These are phyloP conservation scores for Didymella pinodella DNA, from an alignment of 2,329 filamentous ascomycete genomes.

Conservation along the genomic window DNA sequence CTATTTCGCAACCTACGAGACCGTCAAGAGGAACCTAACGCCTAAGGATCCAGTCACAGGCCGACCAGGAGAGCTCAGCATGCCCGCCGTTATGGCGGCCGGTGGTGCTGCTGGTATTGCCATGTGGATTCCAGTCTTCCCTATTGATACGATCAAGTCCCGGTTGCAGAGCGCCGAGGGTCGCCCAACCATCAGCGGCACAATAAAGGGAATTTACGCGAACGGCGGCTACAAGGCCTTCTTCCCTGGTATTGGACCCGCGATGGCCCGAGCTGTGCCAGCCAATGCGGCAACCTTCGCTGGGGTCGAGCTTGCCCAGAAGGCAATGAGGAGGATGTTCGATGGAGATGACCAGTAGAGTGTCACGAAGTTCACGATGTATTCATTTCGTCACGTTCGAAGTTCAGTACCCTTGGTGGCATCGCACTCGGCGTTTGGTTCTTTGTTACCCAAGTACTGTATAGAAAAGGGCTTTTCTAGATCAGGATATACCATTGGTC, in stretches of 20 bases:
- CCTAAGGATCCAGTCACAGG: slow-evolving; percentile 77
- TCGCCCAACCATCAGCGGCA: slow-evolving; percentile 78
- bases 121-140: slow-evolving; percentile 99
- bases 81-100: slow-evolving; percentile 83
- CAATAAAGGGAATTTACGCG: slow-evolving; percentile 82
- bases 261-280: slow-evolving; percentile 89
- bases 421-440: slow-evolving; percentile 36
- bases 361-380: not conserved
- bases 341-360: slow-evolving; percentile 51
- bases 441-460: slow-evolving; percentile 15
- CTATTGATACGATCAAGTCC: slow-evolving; percentile 95
- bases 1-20: slow-evolving; percentile 98
- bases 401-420: slow-evolving; percentile 24
- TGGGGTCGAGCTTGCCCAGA: slow-evolving; percentile 83
- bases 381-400: slow-evolving; percentile 24
- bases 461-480: slow-evolving; percentile 25
- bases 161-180: slow-evolving; percentile 90
- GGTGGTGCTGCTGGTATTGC: slow-evolving; percentile 92
- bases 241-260: slow-evolving; percentile 95
- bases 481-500: slow-evolving; percentile 23
- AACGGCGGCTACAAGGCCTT: slow-evolving; percentile 88
- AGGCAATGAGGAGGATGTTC: slow-evolving; percentile 81
- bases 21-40: slow-evolving; percentile 86
- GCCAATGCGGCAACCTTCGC: slow-evolving; percentile 96
- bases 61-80: slow-evolving; percentile 78